Percentiles rank a stretch among this genome's conserved stretches.
These are phyloP conservation scores for Musa schizocarpa DNA, from an alignment of 176 grass and related monocot species.

Conservation along the genomic window DNA sequence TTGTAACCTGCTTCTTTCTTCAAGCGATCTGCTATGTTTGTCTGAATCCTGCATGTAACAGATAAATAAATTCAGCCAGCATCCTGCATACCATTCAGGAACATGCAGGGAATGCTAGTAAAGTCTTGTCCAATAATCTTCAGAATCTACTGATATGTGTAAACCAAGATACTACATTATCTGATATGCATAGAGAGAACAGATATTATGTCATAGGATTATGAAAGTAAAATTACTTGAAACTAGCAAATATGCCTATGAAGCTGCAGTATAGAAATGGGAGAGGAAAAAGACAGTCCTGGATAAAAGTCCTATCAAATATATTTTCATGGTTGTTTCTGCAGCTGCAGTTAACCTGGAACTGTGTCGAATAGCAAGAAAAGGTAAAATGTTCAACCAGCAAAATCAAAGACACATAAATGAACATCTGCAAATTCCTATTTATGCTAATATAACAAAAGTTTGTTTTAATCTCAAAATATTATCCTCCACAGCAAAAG, in stretches of 20 bases:
- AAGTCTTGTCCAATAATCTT: neutral
- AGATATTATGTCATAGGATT: neutral
- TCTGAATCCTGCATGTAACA: conserved; percentile 5
- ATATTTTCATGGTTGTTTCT: neutral
- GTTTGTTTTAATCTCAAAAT: neutral
- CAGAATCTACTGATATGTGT: neutral
- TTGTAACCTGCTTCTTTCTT: neutral
- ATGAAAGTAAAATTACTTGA: neutral
- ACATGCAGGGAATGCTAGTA: neutral
- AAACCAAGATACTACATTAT: neutral
- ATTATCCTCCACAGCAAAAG: neutral
- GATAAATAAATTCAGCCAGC: neutral
- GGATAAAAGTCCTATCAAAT: too few relatives aligned
- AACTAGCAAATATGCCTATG: neutral
- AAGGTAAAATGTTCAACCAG: neutral
- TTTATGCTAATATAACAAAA: neutral
- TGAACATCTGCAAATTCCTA: too few relatives aligned
- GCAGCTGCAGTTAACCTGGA: neutral
- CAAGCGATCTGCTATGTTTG: neutral
- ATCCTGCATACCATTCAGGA: neutral
- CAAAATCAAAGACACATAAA: neutral
- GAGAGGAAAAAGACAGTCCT: too few relatives aligned
- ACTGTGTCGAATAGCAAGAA: neutral
- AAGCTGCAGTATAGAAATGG: neutral
- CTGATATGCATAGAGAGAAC: neutral